Evolutionary conservation across 106 monocot species (phyloP), one percentile per base, ranked within the genome.

Genomic region (Dioscorea dumetorum): DNA sequence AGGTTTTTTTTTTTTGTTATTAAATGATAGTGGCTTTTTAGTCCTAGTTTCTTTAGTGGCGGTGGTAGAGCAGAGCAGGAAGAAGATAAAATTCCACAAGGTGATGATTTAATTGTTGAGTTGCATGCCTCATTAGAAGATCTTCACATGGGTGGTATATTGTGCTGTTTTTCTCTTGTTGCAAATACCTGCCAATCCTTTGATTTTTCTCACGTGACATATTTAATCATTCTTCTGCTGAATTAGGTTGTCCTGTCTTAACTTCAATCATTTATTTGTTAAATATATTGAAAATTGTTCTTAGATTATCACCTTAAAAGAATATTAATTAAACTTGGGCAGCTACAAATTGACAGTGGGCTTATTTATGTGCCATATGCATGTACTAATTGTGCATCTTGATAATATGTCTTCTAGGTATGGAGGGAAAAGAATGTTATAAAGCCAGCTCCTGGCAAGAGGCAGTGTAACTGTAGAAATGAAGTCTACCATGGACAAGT

Each of bases 391-490:
- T 4, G 35, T 57, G 33, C 62, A 17, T n/a, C 5, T 69, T 72
- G 34, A 19, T 78, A 49, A 57, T 31, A 51, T 78, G n/a, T 48
- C 33, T 74, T n/a, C 50, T 70, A 97, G 97, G 91, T 97, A 52
- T 97, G 97, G 97, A 89, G 97, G 58, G 97, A 92, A 83, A 97
- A 97, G 74, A 97, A 97, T 84, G 84, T 92, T n/a, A 71, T 97
- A 78, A 97, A 97, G 76, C 82, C 97, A 74, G 97, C 97, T 41
- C 80, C 97, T 58, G 97, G 97, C 4, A 97, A 97, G 79, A 88
- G 97, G 68, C 81, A 79, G 6, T 97, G 97, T 76, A 92, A 97
- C 77, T 97, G 97, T 57, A 91, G 92, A 73, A 97, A 97, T 69
- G 91, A 97, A 78, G 91, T 89, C 53, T 79, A 91, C 69, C 97